phyloP scores from a whole-genome alignment of 371 early-diverging fungal genomes.

The Mortierella sp. region DNA sequence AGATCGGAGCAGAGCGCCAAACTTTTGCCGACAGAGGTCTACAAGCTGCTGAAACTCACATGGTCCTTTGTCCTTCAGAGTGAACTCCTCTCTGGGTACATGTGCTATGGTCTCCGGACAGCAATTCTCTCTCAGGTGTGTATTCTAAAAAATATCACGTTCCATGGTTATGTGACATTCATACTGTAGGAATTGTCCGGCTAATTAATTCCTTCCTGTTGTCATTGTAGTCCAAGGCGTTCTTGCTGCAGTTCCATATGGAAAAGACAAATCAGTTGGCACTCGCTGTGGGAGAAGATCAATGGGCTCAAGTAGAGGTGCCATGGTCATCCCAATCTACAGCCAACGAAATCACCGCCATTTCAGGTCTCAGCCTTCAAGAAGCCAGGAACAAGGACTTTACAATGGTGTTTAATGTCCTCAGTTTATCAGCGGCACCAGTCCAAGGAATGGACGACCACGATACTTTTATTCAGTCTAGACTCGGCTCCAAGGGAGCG shows the following conservation, averaged over 20 bases:
- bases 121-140: slow-evolving; percentile 57
- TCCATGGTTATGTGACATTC: neutral
- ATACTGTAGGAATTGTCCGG: too few relatives aligned
- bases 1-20: slow-evolving; percentile 92
- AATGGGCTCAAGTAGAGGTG: slow-evolving; percentile 94
- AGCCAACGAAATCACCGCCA: slow-evolving; percentile 79
- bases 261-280: slow-evolving; percentile 90
- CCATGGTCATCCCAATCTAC: slow-evolving; percentile 93
- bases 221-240: slow-evolving; percentile 81
- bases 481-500: slow-evolving; percentile 24
- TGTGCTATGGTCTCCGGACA: slow-evolving; percentile 89
- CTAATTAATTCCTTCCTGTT: neutral
- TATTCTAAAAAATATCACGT: neutral
- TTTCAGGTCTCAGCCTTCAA: slow-evolving; percentile 48
- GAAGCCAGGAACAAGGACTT: slow-evolving; percentile 55
- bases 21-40: slow-evolving; percentile 89
- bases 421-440: slow-evolving; percentile 32
- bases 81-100: slow-evolving; percentile 83
- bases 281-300: slow-evolving; percentile 93
- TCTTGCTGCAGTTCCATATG: slow-evolving; percentile 91
- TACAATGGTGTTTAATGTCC: slow-evolving; percentile 47
- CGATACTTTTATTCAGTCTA: slow-evolving; percentile 31
- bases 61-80: slow-evolving; percentile 85
- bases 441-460: slow-evolving; percentile 39
- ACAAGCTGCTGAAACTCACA: slow-evolving; percentile 80